Evolutionary conservation across 257 asterid species (phyloP).

Genomic region (Forsythia viridissima): DNA sequence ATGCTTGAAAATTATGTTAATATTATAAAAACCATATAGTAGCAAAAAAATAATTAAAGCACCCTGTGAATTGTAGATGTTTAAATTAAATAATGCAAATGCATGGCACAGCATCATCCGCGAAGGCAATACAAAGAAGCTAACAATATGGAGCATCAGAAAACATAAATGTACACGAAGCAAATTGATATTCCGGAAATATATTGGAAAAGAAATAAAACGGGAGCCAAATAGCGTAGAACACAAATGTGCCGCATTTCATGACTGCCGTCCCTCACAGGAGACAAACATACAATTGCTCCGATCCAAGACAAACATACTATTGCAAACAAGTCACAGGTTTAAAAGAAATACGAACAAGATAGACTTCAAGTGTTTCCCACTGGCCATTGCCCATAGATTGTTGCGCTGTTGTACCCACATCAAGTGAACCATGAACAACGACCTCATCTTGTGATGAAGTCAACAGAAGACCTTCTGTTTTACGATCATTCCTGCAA

Average conservation of each 20-base stretch:
- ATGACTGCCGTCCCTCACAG: neutral
- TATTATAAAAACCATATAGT: conserved; percentile 1
- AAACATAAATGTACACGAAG: neutral
- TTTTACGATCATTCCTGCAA: conserved; percentile 66
- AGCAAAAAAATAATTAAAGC: conserved; percentile 3
- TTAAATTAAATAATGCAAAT: neutral
- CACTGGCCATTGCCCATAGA: conserved; percentile 64
- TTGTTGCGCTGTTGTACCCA: conserved; percentile 48
- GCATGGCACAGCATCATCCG: neutral
- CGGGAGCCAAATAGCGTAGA: conserved; percentile 15
- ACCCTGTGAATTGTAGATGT: neutral
- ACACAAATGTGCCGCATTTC: neutral
- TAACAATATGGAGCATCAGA: neutral
- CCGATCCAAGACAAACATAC: conserved; percentile 2
- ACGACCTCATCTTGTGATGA: conserved; percentile 62
- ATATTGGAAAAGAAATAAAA: conserved; percentile 8
- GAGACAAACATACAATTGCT: conserved; percentile 11
- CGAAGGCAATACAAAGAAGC: conserved; percentile 4
- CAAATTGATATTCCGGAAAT: neutral
- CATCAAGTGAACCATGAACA: conserved; percentile 45
- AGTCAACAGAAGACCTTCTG: conserved; percentile 68
- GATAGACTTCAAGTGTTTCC: conserved; percentile 92
- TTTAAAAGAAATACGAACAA: conserved; percentile 53
- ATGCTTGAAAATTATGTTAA: conserved; percentile 1
- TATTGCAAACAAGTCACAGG: neutral